These are phyloP conservation scores for Pseudocercospora macadamiae DNA, from an alignment of 2,329 filamentous ascomycete species.

Conservation along the genomic window DNA sequence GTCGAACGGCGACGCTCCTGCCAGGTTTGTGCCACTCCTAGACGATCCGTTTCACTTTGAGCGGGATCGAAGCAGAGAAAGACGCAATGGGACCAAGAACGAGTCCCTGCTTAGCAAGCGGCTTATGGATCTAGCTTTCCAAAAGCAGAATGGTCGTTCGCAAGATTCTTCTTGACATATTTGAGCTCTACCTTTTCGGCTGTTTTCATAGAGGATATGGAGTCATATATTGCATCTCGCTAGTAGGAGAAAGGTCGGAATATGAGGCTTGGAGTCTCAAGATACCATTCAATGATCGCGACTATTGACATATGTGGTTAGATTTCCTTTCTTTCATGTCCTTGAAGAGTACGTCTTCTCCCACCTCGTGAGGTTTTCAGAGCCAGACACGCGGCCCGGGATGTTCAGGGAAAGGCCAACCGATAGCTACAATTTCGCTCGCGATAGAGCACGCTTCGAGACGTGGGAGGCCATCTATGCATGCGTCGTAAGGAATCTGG, in stretches of 20 bases:
- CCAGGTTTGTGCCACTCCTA: constrained; percentile 11
- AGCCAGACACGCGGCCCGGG: no score
- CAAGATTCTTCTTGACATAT: neutral
- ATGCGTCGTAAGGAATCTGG: no score
- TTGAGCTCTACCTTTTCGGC: no score
- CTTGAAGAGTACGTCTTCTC: no score
- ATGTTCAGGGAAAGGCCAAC: no score
- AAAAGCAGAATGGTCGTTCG: constrained; percentile 17
- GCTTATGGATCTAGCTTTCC: constrained; percentile 60
- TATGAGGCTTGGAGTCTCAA: neutral
- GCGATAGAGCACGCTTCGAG: no score
- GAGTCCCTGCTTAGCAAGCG: constrained; percentile 68
- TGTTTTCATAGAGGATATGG: no score
- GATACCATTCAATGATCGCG: neutral
- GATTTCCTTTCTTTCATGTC: neutral
- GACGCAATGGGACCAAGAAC: constrained; percentile 67
- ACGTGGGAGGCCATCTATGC: no score
- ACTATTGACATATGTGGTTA: neutral
- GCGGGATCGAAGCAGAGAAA: constrained; percentile 58
- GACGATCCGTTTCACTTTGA: constrained; percentile 33
- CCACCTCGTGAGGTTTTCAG: no score
- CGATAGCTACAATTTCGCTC: no score
- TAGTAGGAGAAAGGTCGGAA: neutral
- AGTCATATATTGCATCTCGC: no score
- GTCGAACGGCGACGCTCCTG: constrained; percentile 17